These are phyloP conservation scores for Rutidosis leptorrhynchoides DNA, from an alignment of 129 eudicot genomes.

Conservation along the genomic window DNA sequence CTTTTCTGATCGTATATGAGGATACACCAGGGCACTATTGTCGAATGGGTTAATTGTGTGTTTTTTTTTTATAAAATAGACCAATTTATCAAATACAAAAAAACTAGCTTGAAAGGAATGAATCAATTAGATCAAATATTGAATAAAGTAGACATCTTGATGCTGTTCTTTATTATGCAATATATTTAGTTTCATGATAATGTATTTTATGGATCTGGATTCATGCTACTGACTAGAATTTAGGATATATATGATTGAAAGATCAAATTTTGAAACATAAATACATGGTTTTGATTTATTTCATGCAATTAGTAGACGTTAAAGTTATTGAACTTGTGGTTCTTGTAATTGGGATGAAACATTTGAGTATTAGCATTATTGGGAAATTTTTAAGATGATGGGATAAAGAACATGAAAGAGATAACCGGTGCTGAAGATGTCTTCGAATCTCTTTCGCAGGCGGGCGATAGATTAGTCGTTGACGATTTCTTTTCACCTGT, in stretches of 20 bases:
- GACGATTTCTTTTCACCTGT: constrained; percentile 81
- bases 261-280: constrained; percentile 6
- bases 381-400: constrained; percentile 68
- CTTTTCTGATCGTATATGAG: too few species aligned
- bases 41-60: too few species aligned
- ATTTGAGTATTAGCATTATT: constrained; percentile 54
- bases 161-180: background rate
- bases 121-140: too few species aligned
- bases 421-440: constrained; percentile 65
- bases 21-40: too few species aligned
- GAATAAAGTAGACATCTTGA: too few species aligned
- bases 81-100: too few species aligned
- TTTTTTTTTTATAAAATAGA: too few species aligned
- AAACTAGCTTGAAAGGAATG: too few species aligned
- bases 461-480: constrained; percentile 65
- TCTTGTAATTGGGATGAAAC: constrained; percentile 18
- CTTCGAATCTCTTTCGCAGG: constrained; percentile 50
- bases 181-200: background rate
- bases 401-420: constrained; percentile 81
- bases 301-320: constrained; percentile 3
- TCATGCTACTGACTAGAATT: background rate
- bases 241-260: background rate
- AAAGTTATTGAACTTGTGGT: background rate
- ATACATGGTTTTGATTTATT: constrained; percentile 9
- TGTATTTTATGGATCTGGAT: background rate